These are phyloP conservation scores for Cornus kousa DNA, from an alignment of 148 eudicot species.

Conservation along the genomic window DNA sequence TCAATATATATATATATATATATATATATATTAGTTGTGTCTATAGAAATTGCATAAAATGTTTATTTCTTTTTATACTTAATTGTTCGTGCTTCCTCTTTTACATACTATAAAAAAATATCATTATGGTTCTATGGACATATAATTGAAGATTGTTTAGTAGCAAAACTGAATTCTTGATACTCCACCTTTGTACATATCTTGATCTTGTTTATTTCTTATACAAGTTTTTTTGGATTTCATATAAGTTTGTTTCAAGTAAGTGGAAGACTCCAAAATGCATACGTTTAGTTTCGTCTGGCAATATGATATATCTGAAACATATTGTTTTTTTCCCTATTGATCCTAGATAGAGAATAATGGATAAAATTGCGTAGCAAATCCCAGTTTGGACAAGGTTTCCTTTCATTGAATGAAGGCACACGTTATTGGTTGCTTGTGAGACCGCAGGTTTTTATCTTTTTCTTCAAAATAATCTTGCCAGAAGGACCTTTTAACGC, in stretches of 20 bases:
- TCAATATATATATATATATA: neutral
- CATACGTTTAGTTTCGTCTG: neutral
- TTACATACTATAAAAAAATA: neutral
- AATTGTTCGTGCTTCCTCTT: neutral
- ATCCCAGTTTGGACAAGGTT: no score
- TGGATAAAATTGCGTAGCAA: no score
- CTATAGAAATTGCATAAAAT: conserved; percentile 1
- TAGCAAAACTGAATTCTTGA: neutral
- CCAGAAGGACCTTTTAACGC: no score
- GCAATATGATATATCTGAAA: no score
- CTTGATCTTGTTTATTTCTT: neutral
- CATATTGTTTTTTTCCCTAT: no score
- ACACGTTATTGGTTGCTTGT: no score
- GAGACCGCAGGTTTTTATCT: no score
- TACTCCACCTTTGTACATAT: neutral
- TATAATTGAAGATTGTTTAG: neutral
- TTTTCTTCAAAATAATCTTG: no score
- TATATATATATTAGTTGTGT: neutral
- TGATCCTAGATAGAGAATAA: no score
- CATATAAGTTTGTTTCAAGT: neutral
- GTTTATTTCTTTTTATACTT: neutral
- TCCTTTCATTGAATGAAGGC: no score
- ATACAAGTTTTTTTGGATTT: neutral
- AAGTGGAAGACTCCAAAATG: neutral
- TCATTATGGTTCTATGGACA: neutral